phyloP scores from a whole-genome alignment of 2,329 filamentous ascomycete species.

The Arthrobotrys sinensis region DNA sequence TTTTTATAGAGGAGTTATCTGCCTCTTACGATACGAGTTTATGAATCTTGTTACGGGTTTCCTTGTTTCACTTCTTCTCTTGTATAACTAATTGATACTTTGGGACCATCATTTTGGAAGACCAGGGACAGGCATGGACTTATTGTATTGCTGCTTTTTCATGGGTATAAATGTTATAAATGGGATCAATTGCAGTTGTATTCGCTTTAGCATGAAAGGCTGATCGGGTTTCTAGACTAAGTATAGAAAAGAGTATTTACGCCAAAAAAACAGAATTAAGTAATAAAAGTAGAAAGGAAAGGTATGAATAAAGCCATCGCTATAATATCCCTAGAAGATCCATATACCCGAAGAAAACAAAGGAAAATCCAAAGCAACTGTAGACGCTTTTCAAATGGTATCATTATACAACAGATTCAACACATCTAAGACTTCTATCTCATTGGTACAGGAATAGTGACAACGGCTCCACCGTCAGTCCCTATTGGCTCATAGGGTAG shows the following conservation, averaged over 20 bases:
- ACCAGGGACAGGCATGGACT: neutral
- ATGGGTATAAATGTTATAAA: conserved; percentile 2
- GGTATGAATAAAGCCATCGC: neutral
- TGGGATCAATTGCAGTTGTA: conserved; percentile 8
- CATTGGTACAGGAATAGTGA: conserved; percentile 38
- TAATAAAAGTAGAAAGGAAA: conserved; percentile 13
- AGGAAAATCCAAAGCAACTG: conserved; percentile 11
- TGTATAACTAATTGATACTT: conserved; percentile 20
- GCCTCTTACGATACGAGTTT: neutral
- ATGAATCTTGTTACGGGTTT: conserved; percentile 14
- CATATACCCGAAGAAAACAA: conserved; percentile 10
- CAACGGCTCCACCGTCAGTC: conserved; percentile 19
- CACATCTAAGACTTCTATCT: conserved; percentile 37
- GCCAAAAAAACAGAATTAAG: conserved; percentile 1
- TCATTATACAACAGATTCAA: conserved; percentile 55
- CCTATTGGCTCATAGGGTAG: conserved; percentile 37
- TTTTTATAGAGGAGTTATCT: neutral
- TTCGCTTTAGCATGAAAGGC: neutral
- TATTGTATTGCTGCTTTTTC: neutral
- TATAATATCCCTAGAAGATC: conserved; percentile 1
- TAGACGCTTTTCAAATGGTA: conserved; percentile 48
- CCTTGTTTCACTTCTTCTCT: conserved; percentile 15
- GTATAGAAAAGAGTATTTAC: conserved; percentile 8
- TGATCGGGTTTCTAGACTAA: neutral
- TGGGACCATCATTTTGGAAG: conserved; percentile 2